phyloP scores from a whole-genome alignment of 495 filamentous ascomycete species.

The Aspergillus wentii region DNA sequence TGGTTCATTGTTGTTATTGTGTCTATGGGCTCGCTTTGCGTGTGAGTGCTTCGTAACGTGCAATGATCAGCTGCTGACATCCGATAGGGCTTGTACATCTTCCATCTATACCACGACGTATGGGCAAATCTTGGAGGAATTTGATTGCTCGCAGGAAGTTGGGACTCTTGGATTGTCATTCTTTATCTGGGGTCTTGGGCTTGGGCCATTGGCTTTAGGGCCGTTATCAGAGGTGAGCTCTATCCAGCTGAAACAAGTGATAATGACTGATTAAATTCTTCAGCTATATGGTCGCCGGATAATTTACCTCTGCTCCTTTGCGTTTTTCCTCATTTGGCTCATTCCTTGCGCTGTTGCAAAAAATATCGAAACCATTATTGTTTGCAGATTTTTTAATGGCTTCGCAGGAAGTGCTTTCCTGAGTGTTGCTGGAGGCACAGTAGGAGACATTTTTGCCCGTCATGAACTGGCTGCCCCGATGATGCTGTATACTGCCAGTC shows the following conservation, averaged over 20 bases:
- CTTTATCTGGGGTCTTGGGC: conserved; percentile 66
- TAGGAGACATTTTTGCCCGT: conserved; percentile 80
- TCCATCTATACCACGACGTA: conserved; percentile 90
- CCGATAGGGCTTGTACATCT: conserved; percentile 71
- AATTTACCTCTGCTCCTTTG: conserved; percentile 77
- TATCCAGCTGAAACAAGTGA: too few relatives aligned
- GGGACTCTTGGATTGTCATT: conserved; percentile 76
- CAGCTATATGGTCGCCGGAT: conserved; percentile 86
- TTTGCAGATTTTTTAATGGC: conserved; percentile 80
- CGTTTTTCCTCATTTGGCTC: conserved; percentile 76
- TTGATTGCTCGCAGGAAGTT: conserved; percentile 60
- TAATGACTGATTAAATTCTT: conserved; percentile 28
- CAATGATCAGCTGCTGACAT: conserved; percentile 6
- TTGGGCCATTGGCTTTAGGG: conserved; percentile 68
- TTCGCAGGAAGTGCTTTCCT: conserved; percentile 84
- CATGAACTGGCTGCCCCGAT: conserved; percentile 70
- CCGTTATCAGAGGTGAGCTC: conserved; percentile 54
- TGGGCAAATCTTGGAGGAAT: conserved; percentile 68
- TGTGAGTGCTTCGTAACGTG: conserved; percentile 54
- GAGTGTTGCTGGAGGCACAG: conserved; percentile 83
- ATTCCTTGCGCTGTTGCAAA: conserved; percentile 83
- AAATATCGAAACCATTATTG: conserved; percentile 78
- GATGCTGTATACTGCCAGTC: conserved; percentile 74
- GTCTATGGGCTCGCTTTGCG: conserved; percentile 68
- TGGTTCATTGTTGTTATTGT: conserved; percentile 76